phyloP scores from a whole-genome alignment of 495 filamentous ascomycete species.

The Sordaria brevicollis region DNA sequence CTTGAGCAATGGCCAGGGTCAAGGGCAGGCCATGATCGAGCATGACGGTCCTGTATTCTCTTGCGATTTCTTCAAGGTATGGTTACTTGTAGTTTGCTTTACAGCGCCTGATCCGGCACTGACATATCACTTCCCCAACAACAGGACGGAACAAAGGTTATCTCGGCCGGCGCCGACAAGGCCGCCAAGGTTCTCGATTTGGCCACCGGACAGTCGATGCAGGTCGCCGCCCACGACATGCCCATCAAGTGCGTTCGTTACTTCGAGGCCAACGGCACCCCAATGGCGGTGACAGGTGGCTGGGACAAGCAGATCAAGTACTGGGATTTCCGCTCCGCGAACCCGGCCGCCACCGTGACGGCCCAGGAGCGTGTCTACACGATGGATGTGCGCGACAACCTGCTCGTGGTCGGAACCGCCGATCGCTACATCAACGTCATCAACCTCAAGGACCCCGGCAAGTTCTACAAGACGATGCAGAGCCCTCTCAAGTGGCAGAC shows the following conservation, averaged over 20 bases:
- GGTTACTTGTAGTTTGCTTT: conserved; percentile 12
- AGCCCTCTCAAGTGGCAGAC: conserved; percentile 94
- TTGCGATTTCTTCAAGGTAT: conserved; percentile 72
- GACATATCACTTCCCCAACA: neutral
- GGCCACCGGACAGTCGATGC: conserved; percentile 36
- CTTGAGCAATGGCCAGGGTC: conserved; percentile 53
- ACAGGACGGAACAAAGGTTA: conserved; percentile 58
- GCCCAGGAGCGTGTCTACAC: conserved; percentile 81
- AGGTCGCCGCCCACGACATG: conserved; percentile 69
- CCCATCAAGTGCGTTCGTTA: conserved; percentile 73
- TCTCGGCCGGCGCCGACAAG: conserved; percentile 79
- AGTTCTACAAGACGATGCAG: conserved; percentile 80
- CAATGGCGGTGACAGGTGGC: conserved; percentile 75
- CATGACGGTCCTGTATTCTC: conserved; percentile 66
- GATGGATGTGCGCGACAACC: conserved; percentile 72
- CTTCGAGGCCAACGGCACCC: conserved; percentile 48
- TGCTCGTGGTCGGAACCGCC: conserved; percentile 84
- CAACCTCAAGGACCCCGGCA: conserved; percentile 70
- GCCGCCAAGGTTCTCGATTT: conserved; percentile 71
- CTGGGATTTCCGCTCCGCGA: conserved; percentile 70
- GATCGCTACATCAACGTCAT: conserved; percentile 87
- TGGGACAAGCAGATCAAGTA: conserved; percentile 97
- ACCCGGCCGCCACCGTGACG: conserved; percentile 49
- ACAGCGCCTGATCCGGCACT: neutral
- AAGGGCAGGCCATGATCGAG: conserved; percentile 62